Evolutionary conservation across 2,329 filamentous ascomycete species (phyloP), one percentile per base, ranked within the genome.

Genomic region (Aureobasidium leucospermi): DNA sequence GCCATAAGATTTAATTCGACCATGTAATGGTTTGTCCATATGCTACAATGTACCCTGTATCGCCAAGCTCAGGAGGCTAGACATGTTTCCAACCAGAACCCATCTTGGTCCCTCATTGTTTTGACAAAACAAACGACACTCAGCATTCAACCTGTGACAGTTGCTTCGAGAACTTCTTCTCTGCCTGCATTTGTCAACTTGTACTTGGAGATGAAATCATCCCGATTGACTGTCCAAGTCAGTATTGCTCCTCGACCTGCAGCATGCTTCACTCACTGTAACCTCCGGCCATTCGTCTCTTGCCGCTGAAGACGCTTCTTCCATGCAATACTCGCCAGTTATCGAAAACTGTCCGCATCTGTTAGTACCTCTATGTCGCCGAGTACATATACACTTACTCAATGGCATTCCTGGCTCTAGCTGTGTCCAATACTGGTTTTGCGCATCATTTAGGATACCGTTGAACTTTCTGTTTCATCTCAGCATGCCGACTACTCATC

Each of bases 321-420:
- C 93, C 94, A 73, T 99, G 94, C 66, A 97, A 76, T 36, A 96
- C 88, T 61, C 94, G 83, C 91, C 93, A 96, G 69, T 99, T 97
- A 70, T 99, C 90, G 72, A 99, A 96, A 48, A 97, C 88, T 89
- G 66, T 10, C 49, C 6, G 43, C 48, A 5, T 2, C 36, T 34
- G 19, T 64, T 31, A 63, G 63, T 59, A 39, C 1, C 6, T 13
- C 7, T 8, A 28, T 38, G 31, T 38, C 47, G 23, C 34, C 23
- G 6, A 15, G 1, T 23, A 11, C 32, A 10, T 8, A 5, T 13
- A 34, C 23, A 78, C 85, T 73, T 76, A 92, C 89, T 85, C 60
- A 96, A 69, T 6, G 90, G 81, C 56, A 79, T 84, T 2, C 94
- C 94, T 0, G 94, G 93, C 67, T 81, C 75, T 59, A 99, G 76